Evolutionary conservation across 164 flowering plant species (phyloP), one percentile per base, ranked within the genome.

Genomic region (Umbilicus rupestris): DNA sequence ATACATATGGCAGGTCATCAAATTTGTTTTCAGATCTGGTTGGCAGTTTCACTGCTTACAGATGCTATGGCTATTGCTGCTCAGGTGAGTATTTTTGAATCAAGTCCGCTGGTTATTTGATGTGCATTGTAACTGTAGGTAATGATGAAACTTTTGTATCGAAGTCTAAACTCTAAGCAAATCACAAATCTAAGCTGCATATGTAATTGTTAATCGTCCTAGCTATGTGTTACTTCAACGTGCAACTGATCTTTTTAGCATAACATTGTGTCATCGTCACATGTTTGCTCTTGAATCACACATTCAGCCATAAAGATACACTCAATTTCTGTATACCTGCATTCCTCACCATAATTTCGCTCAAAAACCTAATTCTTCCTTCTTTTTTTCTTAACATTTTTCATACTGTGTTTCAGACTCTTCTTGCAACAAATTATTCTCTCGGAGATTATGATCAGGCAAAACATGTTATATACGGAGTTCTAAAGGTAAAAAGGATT

Each of bases 1-100:
- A 59, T 82, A 47, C 78, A 78, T 19, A 91, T 89, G 99, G 99
- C 99, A 47, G 99, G 96, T 68, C 76, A 89, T 78, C 97, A 94
- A 72, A 89, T 94, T 42, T 89, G 95, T 71, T 64, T 89, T 62
- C 75, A 91, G 82, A 85, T 91, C 47, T 91, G 99, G 99, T 68
- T 94, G 83, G 85, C 97, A 20, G 64, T 91, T 44, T 94, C 99
- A 45, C 73, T 94, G 78, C 89, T 94, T 33, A 94, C 81, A 73
- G 99, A 91, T 82, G 97, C 99, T 70, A 76, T 94, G 71, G 99
- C 97, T 63, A 80, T 91, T 78, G 83, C 97, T 75, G 99, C 95
- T 41, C 99, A 94, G 95, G 99, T 88, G 76, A 67, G 31, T 33
- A 28, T 55, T 55, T 8, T 55, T 28, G 19, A 28, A 55, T 55